Base-by-base conservation (phyloP, 2,329 filamentous ascomycete species). In the Gnomoniopsis sp. region DNA sequence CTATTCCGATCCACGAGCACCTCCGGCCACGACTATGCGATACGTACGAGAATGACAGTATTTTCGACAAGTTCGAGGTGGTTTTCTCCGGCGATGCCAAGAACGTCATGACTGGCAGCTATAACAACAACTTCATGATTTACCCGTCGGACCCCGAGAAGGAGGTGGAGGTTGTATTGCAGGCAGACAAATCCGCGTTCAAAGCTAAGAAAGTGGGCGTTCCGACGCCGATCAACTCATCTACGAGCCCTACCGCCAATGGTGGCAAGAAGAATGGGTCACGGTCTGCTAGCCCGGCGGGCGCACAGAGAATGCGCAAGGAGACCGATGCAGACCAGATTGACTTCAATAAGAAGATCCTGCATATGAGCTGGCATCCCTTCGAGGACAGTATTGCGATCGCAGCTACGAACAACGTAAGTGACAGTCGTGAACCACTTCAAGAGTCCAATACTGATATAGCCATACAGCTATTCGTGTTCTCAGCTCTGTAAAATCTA, bases 121-220 rank as follows among this genome's bases (percentile, higher is more conserved):
- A 99, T 81, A 99, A 99, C 83, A 99, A 99, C 80, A 99, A 99
- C 79, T 98, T 99, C 81, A 99, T 99, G 95, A 99, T 99, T 71
- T 99, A 98, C 74, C 95, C 95, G 4, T 95, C 93, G 26, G 93
- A 98, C 69, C 90, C 93, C 7, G 91, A 93, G 65, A 96, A 96
- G 77, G 95, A 99, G 72, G 93, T 93, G 3, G 95, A 99, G 75
- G 93, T 99, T 50, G 95, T 99, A 49, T 80, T 99, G 58, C 95
- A 99, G 75, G 95, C 95, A 43, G 95, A 99, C 74, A 99, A 99
- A 80, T 96, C 92, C 58, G 95, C 95, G 12, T 99, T 99, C 86
- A 99, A 99, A 79, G 95, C 95, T 38, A 99, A 99, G 87, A 99
- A 98, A 81, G 93, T 99, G 65, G 95, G 95, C 63, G 91, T 99